Percentiles rank a stretch among this genome's conserved stretches.
These are phyloP conservation scores for Alloascoidea hylecoeti DNA, from an alignment of 805 yeast species.

Conservation along the genomic window DNA sequence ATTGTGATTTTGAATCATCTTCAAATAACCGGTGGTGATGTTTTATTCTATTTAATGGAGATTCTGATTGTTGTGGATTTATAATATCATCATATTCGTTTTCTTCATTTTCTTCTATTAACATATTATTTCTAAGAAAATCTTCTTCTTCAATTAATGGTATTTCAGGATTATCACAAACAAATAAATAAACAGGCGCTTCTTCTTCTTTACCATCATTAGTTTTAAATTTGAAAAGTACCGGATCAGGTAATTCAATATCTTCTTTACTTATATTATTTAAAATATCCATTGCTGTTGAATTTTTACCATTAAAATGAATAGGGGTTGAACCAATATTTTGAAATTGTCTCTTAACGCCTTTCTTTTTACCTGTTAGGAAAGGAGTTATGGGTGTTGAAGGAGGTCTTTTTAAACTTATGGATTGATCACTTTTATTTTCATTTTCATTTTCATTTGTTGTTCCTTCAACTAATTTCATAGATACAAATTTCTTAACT, in stretches of 20 bases:
- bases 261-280: neutral
- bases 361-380: neutral
- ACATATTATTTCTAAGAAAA: neutral
- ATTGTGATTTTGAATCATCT: too few relatives aligned
- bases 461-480: neutral
- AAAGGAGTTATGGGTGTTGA: neutral
- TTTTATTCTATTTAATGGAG: too few relatives aligned
- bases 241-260: neutral
- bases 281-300: neutral
- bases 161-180: too few relatives aligned
- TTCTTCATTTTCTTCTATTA: neutral
- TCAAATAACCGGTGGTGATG: too few relatives aligned
- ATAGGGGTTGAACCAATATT: neutral
- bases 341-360: neutral
- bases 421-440: too few relatives aligned
- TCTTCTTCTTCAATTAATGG: neutral
- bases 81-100: neutral
- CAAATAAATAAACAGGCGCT: neutral
- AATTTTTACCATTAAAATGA: neutral
- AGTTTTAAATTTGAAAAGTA: neutral
- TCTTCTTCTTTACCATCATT: neutral
- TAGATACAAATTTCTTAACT: neutral
- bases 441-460: neutral
- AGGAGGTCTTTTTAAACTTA: neutral
- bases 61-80: neutral